phyloP scores from a whole-genome alignment of 768 basidiomycete species.

The Termitomyces sp. region DNA sequence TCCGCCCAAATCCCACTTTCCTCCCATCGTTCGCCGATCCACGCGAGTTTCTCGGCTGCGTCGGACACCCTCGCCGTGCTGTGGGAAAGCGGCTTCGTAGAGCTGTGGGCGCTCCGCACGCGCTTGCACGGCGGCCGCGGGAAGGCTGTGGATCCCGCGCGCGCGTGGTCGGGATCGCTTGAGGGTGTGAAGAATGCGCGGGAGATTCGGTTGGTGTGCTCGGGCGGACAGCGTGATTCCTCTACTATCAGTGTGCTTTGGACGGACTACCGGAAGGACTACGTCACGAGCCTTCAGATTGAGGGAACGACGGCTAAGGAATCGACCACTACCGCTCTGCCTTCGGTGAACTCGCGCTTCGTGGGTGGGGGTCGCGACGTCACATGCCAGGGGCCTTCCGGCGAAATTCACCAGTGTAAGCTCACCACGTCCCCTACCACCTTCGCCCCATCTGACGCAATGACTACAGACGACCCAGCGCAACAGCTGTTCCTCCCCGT shows the following conservation, averaged over 20 bases:
- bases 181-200: constrained; percentile 22
- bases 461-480: constrained; percentile 12
- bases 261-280: constrained; percentile 26
- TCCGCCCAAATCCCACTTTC: constrained; percentile 43
- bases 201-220: constrained; percentile 24
- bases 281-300: constrained; percentile 23
- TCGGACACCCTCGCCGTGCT: constrained; percentile 60
- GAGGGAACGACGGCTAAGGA: constrained; percentile 12
- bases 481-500: constrained; percentile 18
- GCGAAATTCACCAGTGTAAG: constrained; percentile 46
- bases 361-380: constrained; percentile 26
- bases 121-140: constrained; percentile 51
- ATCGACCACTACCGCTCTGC: constrained; percentile 22
- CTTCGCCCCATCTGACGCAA: constrained; percentile 1
- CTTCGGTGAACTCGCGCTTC: constrained; percentile 43
- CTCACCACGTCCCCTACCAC: not conserved
- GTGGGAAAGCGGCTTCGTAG: constrained; percentile 64
- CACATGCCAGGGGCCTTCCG: constrained; percentile 40
- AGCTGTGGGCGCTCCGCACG: constrained; percentile 68
- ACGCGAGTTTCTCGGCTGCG: constrained; percentile 55
- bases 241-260: constrained; percentile 36
- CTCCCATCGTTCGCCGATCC: constrained; percentile 47
- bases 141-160: constrained; percentile 54
- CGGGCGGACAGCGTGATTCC: constrained; percentile 6
- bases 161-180: constrained; percentile 29